A percentile compares a stretch with the other conserved stretches of the same genome.
phyloP scores from a whole-genome alignment of 1,139 yeast species.

The Saccharomyces hybrid region DNA sequence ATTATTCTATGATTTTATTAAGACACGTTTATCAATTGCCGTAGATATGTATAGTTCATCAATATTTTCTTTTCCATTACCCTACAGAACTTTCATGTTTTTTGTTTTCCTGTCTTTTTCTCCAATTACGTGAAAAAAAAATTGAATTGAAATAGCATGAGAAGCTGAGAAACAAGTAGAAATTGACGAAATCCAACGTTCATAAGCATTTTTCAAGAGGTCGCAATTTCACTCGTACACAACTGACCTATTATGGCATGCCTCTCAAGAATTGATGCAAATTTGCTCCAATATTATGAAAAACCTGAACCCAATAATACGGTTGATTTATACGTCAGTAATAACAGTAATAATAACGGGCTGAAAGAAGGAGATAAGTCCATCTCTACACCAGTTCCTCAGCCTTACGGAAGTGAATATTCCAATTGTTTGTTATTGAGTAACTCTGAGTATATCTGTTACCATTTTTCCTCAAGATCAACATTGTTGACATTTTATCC shows the following conservation, averaged over 20 bases:
- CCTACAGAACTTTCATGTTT: not conserved
- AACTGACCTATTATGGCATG: not conserved
- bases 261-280: slow-evolving; percentile 20
- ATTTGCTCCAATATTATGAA: slow-evolving; percentile 15
- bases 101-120: not conserved
- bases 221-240: not conserved
- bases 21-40: not conserved
- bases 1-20: not conserved
- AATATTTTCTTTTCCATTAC: not conserved
- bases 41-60: not conserved
- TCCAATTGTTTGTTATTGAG: slow-evolving; percentile 16
- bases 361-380: not conserved
- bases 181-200: not conserved
- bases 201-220: not conserved
- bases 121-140: not conserved
- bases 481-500: slow-evolving; percentile 20
- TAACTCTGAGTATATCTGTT: slow-evolving; percentile 20
- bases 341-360: slow-evolving; percentile 4
- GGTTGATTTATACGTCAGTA: slow-evolving; percentile 12
- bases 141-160: not conserved
- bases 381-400: not conserved
- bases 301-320: slow-evolving; percentile 9
- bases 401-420: slow-evolving; percentile 12
- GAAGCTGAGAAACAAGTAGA: not conserved
- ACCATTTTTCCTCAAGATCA: slow-evolving; percentile 21